Evolutionary conservation across 106 monocot genomes (phyloP).

Genomic region (Dactylorhiza incarnata): DNA sequence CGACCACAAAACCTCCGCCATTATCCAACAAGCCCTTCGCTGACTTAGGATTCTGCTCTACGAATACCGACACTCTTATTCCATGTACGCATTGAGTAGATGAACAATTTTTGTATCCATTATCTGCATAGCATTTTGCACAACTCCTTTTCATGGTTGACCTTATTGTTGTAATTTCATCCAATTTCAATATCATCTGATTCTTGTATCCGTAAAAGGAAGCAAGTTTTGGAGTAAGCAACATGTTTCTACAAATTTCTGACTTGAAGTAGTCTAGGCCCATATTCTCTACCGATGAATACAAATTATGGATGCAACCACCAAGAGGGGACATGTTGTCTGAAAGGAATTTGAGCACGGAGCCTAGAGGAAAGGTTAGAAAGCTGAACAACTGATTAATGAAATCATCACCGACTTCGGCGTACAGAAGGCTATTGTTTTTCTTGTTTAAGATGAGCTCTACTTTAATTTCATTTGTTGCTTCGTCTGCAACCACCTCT

Average conservation of each 20-base stretch:
- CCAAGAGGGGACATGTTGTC: not conserved
- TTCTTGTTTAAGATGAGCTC: not conserved
- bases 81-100: not conserved
- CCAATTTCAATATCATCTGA: not conserved
- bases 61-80: not conserved
- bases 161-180: not conserved
- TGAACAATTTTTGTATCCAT: not conserved
- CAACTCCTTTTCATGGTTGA: not conserved
- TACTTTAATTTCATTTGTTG: not conserved
- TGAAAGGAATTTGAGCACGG: not conserved
- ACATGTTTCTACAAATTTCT: not conserved
- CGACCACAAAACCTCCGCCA: not conserved
- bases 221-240: not conserved
- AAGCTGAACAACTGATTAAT: not conserved
- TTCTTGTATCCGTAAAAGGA: not conserved
- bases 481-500: not conserved
- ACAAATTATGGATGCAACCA: not conserved
- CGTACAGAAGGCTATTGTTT: not conserved
- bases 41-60: not conserved
- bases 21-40: not conserved
- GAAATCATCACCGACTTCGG: not conserved
- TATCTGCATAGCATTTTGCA: not conserved
- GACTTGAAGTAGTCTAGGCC: not conserved
- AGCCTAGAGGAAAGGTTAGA: not conserved
- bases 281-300: not conserved